phyloP scores from a whole-genome alignment of 2,329 filamentous ascomycete genomes.

The Sclerotinia nivalis region DNA sequence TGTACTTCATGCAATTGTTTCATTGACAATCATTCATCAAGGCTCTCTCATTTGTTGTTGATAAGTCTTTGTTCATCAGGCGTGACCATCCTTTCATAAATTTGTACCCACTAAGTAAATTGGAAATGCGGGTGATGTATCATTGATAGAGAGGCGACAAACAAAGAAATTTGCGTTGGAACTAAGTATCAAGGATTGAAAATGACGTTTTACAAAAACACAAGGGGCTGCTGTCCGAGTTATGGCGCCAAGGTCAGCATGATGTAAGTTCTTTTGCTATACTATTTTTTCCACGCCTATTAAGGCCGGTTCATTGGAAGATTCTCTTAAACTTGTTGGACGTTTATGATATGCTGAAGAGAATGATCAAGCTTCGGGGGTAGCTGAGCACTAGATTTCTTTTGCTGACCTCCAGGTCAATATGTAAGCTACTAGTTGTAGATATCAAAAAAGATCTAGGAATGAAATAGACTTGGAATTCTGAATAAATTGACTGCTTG shows the following conservation, averaged over 20 bases:
- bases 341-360: not conserved
- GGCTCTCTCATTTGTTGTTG: not conserved
- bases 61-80: not conserved
- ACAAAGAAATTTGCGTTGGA: not conserved
- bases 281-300: not conserved
- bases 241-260: not conserved
- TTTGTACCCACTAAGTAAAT: not conserved
- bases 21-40: not conserved
- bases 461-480: not conserved
- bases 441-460: too few species aligned
- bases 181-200: not conserved
- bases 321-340: not conserved
- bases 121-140: not conserved
- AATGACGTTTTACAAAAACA: not conserved
- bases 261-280: not conserved
- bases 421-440: not conserved
- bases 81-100: constrained; percentile 7
- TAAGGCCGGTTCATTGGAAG: not conserved
- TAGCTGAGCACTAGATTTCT: not conserved
- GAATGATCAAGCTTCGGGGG: not conserved
- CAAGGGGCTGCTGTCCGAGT: not conserved
- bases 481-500: not conserved
- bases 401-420: not conserved
- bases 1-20: not conserved
- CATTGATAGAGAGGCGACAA: not conserved